phyloP scores from a whole-genome alignment of 2,329 filamentous ascomycete species.

The Cercospora citrullina region DNA sequence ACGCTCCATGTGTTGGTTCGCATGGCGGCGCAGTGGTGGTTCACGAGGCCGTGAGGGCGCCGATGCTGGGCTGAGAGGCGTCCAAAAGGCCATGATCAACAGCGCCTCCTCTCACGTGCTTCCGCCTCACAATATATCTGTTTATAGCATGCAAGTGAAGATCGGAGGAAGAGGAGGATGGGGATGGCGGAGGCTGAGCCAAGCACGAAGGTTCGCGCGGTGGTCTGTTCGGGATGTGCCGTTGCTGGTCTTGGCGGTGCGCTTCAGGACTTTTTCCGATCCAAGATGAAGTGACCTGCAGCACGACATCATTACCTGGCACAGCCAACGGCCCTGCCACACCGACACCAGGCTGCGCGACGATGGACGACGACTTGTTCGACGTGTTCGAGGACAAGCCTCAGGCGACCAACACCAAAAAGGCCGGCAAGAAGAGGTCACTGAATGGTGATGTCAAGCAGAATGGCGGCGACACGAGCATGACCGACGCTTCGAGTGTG shows the following conservation, averaged over 20 bases:
- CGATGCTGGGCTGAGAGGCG: constrained; percentile 12
- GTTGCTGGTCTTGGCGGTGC: background rate
- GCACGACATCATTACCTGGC: constrained; percentile 5
- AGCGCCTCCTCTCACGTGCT: constrained; percentile 12
- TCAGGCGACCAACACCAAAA: constrained; percentile 21
- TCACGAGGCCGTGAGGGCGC: background rate
- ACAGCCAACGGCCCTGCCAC: background rate
- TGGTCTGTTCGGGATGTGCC: background rate
- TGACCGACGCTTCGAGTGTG: constrained; percentile 44
- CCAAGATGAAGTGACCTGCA: background rate
- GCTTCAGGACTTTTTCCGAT: background rate
- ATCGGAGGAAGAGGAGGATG: constrained; percentile 4
- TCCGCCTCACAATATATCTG: constrained; percentile 7
- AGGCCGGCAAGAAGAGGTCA: constrained; percentile 75
- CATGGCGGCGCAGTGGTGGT: constrained; percentile 4
- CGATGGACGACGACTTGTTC: constrained; percentile 36
- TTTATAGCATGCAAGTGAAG: constrained; percentile 7
- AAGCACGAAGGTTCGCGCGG: background rate
- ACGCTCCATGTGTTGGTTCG: background rate
- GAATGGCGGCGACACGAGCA: constrained; percentile 46
- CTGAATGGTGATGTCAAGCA: constrained; percentile 74
- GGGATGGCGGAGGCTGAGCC: constrained; percentile 7
- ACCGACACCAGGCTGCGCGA: background rate
- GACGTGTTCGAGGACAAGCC: constrained; percentile 40
- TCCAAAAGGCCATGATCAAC: background rate